phyloP scores from a whole-genome alignment of 2,329 filamentous ascomycete genomes.

The Fusarium guadeloupense region DNA sequence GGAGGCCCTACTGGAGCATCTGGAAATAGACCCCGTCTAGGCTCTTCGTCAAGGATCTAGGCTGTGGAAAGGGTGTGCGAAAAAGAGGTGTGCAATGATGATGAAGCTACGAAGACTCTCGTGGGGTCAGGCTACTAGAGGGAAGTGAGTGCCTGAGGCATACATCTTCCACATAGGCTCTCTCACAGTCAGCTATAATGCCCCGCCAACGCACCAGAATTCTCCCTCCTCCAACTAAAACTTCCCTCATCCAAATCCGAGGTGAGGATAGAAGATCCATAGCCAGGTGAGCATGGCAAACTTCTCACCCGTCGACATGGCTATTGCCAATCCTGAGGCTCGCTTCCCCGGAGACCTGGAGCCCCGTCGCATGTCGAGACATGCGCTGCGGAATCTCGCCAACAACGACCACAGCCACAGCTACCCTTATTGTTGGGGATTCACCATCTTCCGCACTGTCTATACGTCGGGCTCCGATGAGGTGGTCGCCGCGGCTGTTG shows the following conservation, averaged over 20 bases:
- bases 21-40: no score
- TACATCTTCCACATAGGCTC: no score
- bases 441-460: slow-evolving; percentile 36
- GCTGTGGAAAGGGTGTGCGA: no score
- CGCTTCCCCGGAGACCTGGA: slow-evolving; percentile 21
- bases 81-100: no score
- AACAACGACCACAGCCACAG: slow-evolving; percentile 31
- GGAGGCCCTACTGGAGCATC: no score
- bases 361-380: slow-evolving; percentile 9
- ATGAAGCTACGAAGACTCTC: no score
- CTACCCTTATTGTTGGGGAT: slow-evolving; percentile 39
- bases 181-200: no score
- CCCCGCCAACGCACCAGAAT: not conserved
- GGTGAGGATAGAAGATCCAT: no score
- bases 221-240: not conserved
- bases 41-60: no score
- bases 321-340: slow-evolving; percentile 24
- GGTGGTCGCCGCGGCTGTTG: slow-evolving; percentile 16
- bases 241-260: not conserved
- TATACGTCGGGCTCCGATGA: slow-evolving; percentile 33
- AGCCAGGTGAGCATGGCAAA: slow-evolving; percentile 5
- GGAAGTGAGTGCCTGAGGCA: no score
- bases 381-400: slow-evolving; percentile 16
- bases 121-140: no score
- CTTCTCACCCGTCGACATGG: slow-evolving; percentile 25